A percentile compares a stretch with the other conserved stretches of the same genome.
These are phyloP conservation scores for Eudorina sp. DNA, from an alignment of 139 green algal species.

Conservation along the genomic window DNA sequence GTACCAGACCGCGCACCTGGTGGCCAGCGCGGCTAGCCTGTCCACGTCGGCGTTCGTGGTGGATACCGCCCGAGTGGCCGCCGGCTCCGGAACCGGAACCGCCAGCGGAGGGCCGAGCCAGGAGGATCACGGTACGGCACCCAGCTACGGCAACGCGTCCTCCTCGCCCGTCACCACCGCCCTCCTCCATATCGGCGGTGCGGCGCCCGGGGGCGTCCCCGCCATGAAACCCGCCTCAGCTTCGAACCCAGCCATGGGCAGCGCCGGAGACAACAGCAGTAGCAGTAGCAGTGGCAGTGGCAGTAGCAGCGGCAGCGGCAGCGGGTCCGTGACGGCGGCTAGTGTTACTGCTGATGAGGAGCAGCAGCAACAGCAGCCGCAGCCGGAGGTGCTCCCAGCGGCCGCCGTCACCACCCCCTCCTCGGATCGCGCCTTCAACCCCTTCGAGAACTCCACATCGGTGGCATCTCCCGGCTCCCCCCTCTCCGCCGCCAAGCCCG, in stretches of 20 bases:
- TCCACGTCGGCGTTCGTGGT: not conserved
- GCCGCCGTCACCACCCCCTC: not conserved
- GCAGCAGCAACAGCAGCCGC: not conserved
- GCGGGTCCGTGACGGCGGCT: too few species aligned
- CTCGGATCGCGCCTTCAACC: conserved; percentile 3
- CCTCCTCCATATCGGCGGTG: not conserved
- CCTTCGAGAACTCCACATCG: conserved; percentile 22
- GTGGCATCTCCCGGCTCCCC: not conserved
- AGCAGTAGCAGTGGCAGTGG: not conserved
- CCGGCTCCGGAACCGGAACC: too few species aligned
- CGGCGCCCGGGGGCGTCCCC: not conserved
- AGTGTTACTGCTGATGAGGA: not conserved
- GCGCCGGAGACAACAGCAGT: not conserved
- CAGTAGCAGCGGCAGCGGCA: not conserved
- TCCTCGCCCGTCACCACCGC: not conserved
- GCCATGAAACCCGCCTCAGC: not conserved
- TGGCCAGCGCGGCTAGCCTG: conserved; percentile 8
- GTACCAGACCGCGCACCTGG: conserved; percentile 10
- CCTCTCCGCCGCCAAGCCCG: conserved; percentile 23
- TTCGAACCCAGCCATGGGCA: not conserved
- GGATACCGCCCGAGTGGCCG: not conserved
- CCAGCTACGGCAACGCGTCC: not conserved
- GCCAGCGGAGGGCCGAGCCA: too few species aligned
- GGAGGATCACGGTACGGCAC: not conserved
- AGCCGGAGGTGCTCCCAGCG: not conserved